Percentiles rank a stretch among this genome's conserved stretches.
Conservation (phyloP, 139 green algal genomes). For the Coelastrella sp. region DNA sequence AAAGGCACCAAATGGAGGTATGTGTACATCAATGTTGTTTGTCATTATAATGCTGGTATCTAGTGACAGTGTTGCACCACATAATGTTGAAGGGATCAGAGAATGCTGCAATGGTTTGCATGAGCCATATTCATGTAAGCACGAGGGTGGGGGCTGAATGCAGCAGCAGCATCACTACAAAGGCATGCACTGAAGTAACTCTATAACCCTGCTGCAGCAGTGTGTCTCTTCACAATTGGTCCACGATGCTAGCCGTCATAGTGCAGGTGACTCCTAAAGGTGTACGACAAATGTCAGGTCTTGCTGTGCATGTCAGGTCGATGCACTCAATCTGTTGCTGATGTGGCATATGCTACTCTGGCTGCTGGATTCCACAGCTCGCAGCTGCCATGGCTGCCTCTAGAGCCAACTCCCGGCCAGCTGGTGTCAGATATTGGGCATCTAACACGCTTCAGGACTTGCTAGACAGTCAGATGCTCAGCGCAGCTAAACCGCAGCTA, state of each 20-base stretch:
- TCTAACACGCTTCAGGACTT: constrained; percentile 6
- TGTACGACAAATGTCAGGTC: too few species aligned
- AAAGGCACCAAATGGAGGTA: constrained; percentile 6
- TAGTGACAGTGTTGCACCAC: background rate
- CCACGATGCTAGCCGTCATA: too few species aligned
- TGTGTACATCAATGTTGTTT: background rate
- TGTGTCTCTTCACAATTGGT: too few species aligned
- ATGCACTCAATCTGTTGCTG: background rate
- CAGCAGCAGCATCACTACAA: too few species aligned
- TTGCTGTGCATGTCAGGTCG: background rate
- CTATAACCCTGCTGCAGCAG: too few species aligned
- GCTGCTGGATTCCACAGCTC: background rate
- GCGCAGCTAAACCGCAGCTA: background rate
- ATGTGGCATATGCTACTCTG: background rate
- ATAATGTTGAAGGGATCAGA: background rate
- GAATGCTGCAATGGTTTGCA: background rate
- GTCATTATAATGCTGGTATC: background rate
- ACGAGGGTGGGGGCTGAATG: too few species aligned
- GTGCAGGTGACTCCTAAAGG: too few species aligned
- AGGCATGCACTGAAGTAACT: too few species aligned
- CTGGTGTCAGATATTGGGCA: background rate
- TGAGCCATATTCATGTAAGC: too few species aligned
- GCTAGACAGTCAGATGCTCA: background rate
- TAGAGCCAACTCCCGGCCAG: background rate
- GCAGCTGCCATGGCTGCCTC: constrained; percentile 9